Evolutionary conservation across 1,284 basidiomycete species (phyloP), one percentile per base, ranked within the genome.

Genomic region (Nidula niveotomentosa): DNA sequence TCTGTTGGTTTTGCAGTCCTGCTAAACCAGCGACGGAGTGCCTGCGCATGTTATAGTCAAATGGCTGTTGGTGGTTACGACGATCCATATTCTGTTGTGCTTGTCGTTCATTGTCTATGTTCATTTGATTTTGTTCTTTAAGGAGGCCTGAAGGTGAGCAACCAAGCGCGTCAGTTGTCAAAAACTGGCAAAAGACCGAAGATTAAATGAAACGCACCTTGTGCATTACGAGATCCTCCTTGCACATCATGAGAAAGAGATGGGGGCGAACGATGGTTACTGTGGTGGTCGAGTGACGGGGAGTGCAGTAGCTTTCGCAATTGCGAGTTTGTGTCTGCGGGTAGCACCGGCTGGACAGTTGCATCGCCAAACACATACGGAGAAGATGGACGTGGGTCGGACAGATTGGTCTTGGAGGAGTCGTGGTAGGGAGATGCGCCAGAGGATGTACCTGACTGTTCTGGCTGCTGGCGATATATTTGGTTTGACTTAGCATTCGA

Each of bases 321-420:
- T 64, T 81, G 70, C 62, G 75, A 58, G 64, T 73, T 68, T 63
- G 72, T 69, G 60, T 70, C 64, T 62, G 69, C 57, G 35, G 58
- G 54, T 12, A 33, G 30, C 8, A 35, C 34, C 59, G 49, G 9
- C 15, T 77, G 77, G 36, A 73, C 62, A 41, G 81, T 79, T 18
- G 83, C 79, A 63, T 88, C 84, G 52, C 86, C 86, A 66, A 87
- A 87, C 60, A 84, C 80, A 68, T 81, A 90, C 37, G 88, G 82
- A 13, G 88, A 83, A n/a, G 78, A 66, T n/a, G 86, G 83, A 7
- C 84, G 81, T 43, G 80, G 76, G 48, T 78, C 78, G 53, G 71
- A 63, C 48, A 68, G 61, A 50, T 66, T 65, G 56, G 60, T 63
- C 59, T 75, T 75, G 37, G 66, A 60, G 45, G 53, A 63, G 51